Conservation (phyloP, 768 basidiomycete species). For the Rhizopogon salebrosus region DNA sequence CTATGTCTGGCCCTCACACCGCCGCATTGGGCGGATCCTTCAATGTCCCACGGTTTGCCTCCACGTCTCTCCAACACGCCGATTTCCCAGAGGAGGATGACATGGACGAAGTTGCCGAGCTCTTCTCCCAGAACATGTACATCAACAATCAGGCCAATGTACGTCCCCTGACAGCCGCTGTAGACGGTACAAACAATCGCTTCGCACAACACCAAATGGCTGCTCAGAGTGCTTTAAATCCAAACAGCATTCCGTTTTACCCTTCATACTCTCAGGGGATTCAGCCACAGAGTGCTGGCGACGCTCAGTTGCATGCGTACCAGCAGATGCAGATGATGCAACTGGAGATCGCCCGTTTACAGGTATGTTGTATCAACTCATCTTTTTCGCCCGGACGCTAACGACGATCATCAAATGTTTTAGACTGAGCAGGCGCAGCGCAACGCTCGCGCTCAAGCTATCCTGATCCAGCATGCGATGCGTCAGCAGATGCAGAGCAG, state of each 20-base stretch:
- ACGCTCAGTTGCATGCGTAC: slow-evolving; percentile 56
- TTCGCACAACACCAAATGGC: slow-evolving; percentile 63
- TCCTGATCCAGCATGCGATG: slow-evolving; percentile 56
- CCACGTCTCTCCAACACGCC: slow-evolving; percentile 36
- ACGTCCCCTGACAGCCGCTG: slow-evolving; percentile 63
- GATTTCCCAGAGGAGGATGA: slow-evolving; percentile 49
- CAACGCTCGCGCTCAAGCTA: slow-evolving; percentile 60
- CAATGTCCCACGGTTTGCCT: slow-evolving; percentile 53
- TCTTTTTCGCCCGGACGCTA: neutral
- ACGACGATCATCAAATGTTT: slow-evolving; percentile 8
- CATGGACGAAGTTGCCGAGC: slow-evolving; percentile 55
- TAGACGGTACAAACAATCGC: slow-evolving; percentile 61
- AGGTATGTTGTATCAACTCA: slow-evolving; percentile 41
- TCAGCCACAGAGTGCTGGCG: slow-evolving; percentile 35
- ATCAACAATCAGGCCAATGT: slow-evolving; percentile 35
- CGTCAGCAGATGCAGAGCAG: slow-evolving; percentile 46
- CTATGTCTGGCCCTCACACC: slow-evolving; percentile 56
- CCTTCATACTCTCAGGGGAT: slow-evolving; percentile 34
- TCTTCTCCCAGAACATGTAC: slow-evolving; percentile 49
- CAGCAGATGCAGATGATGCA: slow-evolving; percentile 81
- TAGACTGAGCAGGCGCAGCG: slow-evolving; percentile 65
- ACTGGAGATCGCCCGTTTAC: slow-evolving; percentile 74
- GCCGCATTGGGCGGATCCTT: slow-evolving; percentile 60
- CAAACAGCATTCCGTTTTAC: slow-evolving; percentile 45
- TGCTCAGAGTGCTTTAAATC: slow-evolving; percentile 45